phyloP scores from a whole-genome alignment of 78 protist species.

The Speleostelium caveatum region DNA sequence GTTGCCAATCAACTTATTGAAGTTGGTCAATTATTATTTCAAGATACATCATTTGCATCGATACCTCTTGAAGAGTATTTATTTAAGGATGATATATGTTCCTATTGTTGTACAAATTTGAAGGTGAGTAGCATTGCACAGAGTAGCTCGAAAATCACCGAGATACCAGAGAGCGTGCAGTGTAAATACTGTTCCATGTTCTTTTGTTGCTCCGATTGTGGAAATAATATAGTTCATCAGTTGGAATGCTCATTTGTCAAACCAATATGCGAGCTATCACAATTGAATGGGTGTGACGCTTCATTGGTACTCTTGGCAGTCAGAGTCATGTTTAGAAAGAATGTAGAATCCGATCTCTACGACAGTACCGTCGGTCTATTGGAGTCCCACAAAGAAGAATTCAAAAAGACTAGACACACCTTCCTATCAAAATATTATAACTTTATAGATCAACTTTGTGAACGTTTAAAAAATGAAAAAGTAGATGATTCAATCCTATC shows the following conservation, averaged over 20 bases:
- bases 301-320: constrained; percentile 1
- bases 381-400: background rate
- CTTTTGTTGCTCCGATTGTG: constrained; percentile 23
- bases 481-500: background rate
- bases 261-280: background rate
- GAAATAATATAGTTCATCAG: constrained; percentile 50
- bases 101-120: constrained; percentile 21
- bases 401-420: background rate
- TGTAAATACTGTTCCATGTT: constrained; percentile 50
- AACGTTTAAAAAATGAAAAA: constrained; percentile 1
- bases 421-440: background rate
- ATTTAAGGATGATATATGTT: background rate
- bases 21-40: constrained; percentile 18
- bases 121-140: background rate
- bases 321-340: constrained; percentile 18
- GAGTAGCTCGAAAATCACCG: background rate
- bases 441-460: background rate
- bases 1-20: background rate
- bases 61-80: constrained; percentile 34
- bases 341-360: background rate
- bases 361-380: constrained; percentile 36
- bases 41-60: constrained; percentile 65
- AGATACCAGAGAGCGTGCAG: background rate
- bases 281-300: background rate
- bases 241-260: constrained; percentile 59